Evolutionary conservation across 208 protist species (phyloP).

Genomic region (Crithidia sp.): DNA sequence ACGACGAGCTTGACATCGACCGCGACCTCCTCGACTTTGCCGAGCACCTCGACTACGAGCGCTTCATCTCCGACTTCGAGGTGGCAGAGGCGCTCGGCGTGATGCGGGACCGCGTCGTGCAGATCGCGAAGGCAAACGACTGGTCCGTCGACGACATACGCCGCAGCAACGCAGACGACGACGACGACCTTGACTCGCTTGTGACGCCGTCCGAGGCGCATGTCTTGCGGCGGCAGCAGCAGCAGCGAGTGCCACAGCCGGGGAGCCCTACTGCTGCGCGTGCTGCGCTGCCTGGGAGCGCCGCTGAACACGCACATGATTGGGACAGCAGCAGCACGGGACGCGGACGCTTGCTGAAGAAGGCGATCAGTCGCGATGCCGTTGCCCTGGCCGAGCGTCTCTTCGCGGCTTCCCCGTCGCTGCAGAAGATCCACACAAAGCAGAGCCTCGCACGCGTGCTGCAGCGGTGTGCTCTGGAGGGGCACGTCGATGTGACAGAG

Average conservation of each 20-base stretch:
- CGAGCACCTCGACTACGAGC: constrained; percentile 87
- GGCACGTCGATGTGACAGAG: constrained; percentile 49
- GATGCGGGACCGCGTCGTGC: constrained; percentile 90
- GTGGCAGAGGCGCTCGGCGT: constrained; percentile 86
- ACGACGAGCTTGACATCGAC: constrained; percentile 72
- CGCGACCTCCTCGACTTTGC: constrained; percentile 88
- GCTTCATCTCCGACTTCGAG: constrained; percentile 90
- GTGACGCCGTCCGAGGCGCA: constrained; percentile 38
- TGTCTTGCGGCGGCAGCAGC: constrained; percentile 5
- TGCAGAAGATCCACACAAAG: constrained; percentile 90
- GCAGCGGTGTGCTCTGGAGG: constrained; percentile 73
- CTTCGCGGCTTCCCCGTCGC: constrained; percentile 71
- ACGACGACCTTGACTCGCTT: constrained; percentile 44
- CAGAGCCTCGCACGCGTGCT: constrained; percentile 84
- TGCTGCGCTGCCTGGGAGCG: constrained; percentile 21
- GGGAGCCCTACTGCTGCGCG: constrained; percentile 33
- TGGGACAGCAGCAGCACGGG: constrained; percentile 59
- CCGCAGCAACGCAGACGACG: constrained; percentile 47
- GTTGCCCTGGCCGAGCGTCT: constrained; percentile 85
- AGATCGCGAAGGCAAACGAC: constrained; percentile 81
- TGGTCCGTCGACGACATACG: constrained; percentile 73
- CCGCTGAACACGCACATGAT: constrained; percentile 45
- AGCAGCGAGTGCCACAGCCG: constrained; percentile 5
- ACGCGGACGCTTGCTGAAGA: constrained; percentile 58
- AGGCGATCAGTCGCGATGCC: constrained; percentile 80